Conservation (phyloP, 2,329 filamentous ascomycete species). For the Gaeumannomyces sp. region DNA sequence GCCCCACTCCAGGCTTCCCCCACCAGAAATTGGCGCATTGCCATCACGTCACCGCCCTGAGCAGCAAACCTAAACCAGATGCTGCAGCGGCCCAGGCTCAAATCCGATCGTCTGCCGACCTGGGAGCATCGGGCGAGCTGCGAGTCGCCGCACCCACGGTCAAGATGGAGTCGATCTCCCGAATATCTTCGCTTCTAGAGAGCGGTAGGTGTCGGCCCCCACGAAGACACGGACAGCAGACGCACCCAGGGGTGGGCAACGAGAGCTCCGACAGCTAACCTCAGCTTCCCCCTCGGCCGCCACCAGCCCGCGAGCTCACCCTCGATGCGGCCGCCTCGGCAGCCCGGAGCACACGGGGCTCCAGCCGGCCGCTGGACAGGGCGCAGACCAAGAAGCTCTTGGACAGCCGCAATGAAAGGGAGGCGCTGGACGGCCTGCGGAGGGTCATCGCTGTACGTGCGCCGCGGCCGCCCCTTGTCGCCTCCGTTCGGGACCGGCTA, state of each 20-base stretch:
- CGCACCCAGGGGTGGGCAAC: background rate
- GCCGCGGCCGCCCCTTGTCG: background rate
- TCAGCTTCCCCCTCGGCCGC: background rate
- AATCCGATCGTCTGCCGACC: background rate
- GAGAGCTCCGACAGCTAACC: too few relatives aligned
- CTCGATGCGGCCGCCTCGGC: slow-evolving; percentile 94
- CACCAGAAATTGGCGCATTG: background rate
- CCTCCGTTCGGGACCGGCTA: background rate
- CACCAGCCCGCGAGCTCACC: slow-evolving; percentile 83
- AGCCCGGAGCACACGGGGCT: slow-evolving; percentile 60
- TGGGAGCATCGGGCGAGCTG: background rate
- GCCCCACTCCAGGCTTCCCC: too few relatives aligned
- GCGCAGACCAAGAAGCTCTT: slow-evolving; percentile 89
- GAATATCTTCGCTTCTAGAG: slow-evolving; percentile 90
- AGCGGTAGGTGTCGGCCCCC: slow-evolving; percentile 57
- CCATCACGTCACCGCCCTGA: slow-evolving; percentile 6
- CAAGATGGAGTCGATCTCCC: slow-evolving; percentile 88
- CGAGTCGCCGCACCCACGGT: background rate
- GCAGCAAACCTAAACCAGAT: slow-evolving; percentile 1
- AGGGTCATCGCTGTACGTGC: slow-evolving; percentile 73
- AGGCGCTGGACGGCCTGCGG: slow-evolving; percentile 85
- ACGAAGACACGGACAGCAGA: background rate
- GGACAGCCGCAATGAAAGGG: slow-evolving; percentile 87
- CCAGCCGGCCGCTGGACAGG: slow-evolving; percentile 60
- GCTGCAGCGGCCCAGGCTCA: background rate